Evolutionary conservation across 2,329 filamentous ascomycete genomes (phyloP).

Genomic region (Plectosphaerella sp.): DNA sequence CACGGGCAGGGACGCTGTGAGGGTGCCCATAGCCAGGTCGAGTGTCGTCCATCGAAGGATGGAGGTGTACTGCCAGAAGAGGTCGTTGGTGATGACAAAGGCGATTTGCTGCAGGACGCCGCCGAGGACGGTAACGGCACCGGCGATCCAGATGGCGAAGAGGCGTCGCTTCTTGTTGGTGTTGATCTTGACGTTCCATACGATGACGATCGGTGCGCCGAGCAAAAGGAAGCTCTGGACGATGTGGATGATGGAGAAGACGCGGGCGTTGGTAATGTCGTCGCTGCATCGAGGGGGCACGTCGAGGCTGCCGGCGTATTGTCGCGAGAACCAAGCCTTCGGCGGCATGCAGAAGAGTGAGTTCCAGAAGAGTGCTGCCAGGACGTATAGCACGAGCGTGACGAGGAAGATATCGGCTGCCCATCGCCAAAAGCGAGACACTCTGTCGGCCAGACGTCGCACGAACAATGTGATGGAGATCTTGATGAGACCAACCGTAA

Average conservation of each 20-base stretch:
- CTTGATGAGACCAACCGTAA: conserved; percentile 10
- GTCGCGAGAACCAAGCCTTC: conserved; percentile 8
- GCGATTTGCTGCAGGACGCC: conserved; percentile 21
- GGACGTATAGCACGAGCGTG: conserved; percentile 17
- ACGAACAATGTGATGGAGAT: conserved; percentile 12
- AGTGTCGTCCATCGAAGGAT: conserved; percentile 23
- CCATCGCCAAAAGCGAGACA: conserved; percentile 16
- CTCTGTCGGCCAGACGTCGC: conserved; percentile 8
- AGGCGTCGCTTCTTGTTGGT: conserved; percentile 22
- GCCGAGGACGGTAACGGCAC: conserved; percentile 23
- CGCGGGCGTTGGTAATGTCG: conserved; percentile 10
- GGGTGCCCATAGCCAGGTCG: conserved; percentile 24
- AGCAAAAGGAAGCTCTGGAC: conserved; percentile 26
- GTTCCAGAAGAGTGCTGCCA: conserved; percentile 18
- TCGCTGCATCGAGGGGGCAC: conserved; percentile 3
- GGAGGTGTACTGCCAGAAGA: conserved; percentile 19
- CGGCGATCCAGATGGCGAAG: conserved; percentile 24
- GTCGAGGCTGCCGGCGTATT: conserved; percentile 5
- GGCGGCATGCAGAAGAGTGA: conserved; percentile 18
- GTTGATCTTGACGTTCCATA: conserved; percentile 26
- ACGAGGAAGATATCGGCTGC: conserved; percentile 22
- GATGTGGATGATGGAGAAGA: conserved; percentile 24
- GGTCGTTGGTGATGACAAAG: conserved; percentile 12
- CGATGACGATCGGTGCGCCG: conserved; percentile 25
- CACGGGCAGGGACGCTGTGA: conserved; percentile 26